These are phyloP conservation scores for Podospora pseudocomata DNA, from an alignment of 495 filamentous ascomycete species.

Conservation along the genomic window DNA sequence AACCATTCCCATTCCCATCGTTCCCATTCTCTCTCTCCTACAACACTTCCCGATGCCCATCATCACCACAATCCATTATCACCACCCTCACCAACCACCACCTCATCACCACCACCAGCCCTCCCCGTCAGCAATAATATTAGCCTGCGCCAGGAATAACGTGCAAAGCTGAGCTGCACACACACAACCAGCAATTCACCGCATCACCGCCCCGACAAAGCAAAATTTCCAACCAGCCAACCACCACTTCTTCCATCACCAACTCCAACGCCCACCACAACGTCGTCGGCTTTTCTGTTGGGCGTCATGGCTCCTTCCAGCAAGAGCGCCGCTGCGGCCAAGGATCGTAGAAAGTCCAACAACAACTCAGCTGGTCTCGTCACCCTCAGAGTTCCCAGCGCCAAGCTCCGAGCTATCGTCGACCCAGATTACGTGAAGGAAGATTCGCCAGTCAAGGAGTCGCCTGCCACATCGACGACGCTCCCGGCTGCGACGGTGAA, in stretches of 20 bases:
- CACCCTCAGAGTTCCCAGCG: conserved; percentile 38
- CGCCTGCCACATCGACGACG: conserved; percentile 28
- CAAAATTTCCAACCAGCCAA: conserved; percentile 22
- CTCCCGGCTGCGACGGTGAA: conserved; percentile 27
- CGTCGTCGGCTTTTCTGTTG: conserved; percentile 14
- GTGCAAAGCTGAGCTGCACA: conserved; percentile 23
- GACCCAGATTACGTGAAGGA: conserved; percentile 42
- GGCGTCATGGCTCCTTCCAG: conserved; percentile 37
- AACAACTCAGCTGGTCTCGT: conserved; percentile 27
- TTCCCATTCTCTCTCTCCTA: conserved; percentile 15
- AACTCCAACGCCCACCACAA: conserved; percentile 15
- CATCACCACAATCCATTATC: conserved; percentile 22
- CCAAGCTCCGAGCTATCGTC: conserved; percentile 43
- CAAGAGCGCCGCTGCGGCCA: conserved; percentile 40
- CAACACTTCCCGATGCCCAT: conserved; percentile 26
- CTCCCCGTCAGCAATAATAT: conserved; percentile 30
- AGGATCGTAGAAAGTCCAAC: conserved; percentile 48
- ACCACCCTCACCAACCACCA: conserved; percentile 25
- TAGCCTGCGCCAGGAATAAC: conserved; percentile 37
- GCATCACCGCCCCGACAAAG: conserved; percentile 22
- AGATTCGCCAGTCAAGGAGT: conserved; percentile 39
- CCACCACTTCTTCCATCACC: conserved; percentile 14
- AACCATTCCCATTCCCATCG: conserved; percentile 22
- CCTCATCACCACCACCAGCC: conserved; percentile 22
- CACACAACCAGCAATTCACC: conserved; percentile 31